Evolutionary conservation across 1,139 yeast genomes (phyloP).

Genomic region (Sugiyamaella grinbergsii): DNA sequence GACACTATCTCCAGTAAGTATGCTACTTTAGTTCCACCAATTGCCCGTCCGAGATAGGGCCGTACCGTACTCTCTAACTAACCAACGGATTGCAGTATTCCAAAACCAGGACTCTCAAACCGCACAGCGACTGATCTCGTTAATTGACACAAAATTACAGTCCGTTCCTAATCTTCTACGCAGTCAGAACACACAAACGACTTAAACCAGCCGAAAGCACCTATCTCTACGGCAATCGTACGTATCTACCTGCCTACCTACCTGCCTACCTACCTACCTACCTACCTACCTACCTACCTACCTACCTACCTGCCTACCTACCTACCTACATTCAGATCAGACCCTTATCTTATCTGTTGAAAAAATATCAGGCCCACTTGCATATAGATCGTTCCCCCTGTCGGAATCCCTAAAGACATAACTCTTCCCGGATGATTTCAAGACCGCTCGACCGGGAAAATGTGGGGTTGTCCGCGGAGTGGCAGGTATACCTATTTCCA

Average conservation of each 20-base stretch:
- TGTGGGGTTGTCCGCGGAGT: slow-evolving; percentile 8
- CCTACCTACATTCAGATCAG: too few species aligned
- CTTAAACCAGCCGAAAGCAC: too few species aligned
- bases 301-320: too few species aligned
- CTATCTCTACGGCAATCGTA: too few species aligned
- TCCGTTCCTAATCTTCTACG: slow-evolving; percentile 11
- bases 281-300: too few species aligned
- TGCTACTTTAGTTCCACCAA: too few species aligned
- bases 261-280: too few species aligned
- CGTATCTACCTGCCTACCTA: too few species aligned
- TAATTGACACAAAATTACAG: slow-evolving; percentile 7
- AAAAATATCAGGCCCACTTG: too few species aligned
- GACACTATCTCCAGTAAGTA: slow-evolving; percentile 19
- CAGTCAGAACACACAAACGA: neutral
- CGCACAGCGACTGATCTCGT: slow-evolving; percentile 1
- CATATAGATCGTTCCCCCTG: too few species aligned
- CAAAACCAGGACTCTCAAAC: slow-evolving; percentile 12
- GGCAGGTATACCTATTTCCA: neutral
- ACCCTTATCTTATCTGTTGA: neutral
- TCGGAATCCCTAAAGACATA: neutral
- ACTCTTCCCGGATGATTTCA: neutral
- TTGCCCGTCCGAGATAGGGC: too few species aligned
- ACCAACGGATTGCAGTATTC: slow-evolving; percentile 7
- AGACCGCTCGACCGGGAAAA: neutral
- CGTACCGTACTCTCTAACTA: too few species aligned